A percentile compares a stretch with the other conserved stretches of the same genome.
phyloP scores from a whole-genome alignment of 169 alveolate species.

The Eimeria sp. region DNA sequence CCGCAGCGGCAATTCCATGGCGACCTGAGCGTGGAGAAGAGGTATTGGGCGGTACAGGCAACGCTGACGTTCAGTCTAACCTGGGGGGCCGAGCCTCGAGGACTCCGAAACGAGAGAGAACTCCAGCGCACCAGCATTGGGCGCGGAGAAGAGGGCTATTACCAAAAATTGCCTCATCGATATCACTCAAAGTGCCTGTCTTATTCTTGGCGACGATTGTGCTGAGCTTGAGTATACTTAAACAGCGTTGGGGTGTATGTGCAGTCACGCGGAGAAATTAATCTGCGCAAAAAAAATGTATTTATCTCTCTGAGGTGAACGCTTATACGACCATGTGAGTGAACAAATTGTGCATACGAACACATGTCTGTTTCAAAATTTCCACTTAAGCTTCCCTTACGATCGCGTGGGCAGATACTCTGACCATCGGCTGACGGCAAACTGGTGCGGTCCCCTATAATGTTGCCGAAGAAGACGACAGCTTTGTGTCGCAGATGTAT shows the following conservation, averaged over 20 bases:
- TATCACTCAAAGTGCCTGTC: neutral
- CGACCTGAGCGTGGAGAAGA: conserved; percentile 31
- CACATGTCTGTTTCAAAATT: neutral
- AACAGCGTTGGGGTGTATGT: neutral
- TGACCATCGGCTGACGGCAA: neutral
- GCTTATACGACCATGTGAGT: too few species aligned
- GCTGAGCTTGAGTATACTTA: neutral
- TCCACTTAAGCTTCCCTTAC: neutral
- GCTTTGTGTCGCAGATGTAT: neutral
- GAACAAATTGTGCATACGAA: too few species aligned
- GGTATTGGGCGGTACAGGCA: neutral
- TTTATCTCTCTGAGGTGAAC: too few species aligned
- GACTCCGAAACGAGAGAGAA: conserved; percentile 54
- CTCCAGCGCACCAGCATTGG: conserved; percentile 27
- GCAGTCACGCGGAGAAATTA: neutral
- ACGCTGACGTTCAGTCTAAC: neutral
- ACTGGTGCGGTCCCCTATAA: neutral
- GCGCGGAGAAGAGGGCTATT: neutral
- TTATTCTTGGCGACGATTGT: neutral
- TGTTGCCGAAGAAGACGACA: too few species aligned
- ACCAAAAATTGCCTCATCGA: neutral
- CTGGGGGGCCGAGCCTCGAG: conserved; percentile 29
- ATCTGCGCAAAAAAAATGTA: too few species aligned
- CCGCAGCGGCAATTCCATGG: conserved; percentile 78
- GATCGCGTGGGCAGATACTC: neutral